Evolutionary conservation across 2,329 filamentous ascomycete genomes (phyloP).

Genomic region (Keithomyces neogunnii): DNA sequence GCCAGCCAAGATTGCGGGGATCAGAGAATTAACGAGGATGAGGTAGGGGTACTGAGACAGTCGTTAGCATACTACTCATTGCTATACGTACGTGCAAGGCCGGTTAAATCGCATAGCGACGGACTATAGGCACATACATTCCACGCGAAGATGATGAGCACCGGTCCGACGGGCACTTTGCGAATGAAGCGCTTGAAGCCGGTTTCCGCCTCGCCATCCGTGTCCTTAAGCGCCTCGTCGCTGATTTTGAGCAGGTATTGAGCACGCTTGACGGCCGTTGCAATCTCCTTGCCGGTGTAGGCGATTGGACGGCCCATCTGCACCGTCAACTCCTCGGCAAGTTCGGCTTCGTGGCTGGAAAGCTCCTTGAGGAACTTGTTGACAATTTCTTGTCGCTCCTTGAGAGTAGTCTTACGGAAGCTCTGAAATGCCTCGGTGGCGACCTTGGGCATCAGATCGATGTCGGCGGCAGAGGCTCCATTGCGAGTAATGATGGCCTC

Average conservation of each 20-base stretch:
- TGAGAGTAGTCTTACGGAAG: conserved; percentile 67
- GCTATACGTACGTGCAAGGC: too few species aligned
- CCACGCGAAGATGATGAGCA: conserved; percentile 89
- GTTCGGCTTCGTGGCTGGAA: conserved; percentile 62
- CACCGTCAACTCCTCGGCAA: conserved; percentile 78
- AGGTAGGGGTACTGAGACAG: conserved; percentile 76
- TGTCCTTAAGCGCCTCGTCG: conserved; percentile 68
- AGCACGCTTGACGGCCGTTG: conserved; percentile 75
- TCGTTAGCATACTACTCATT: background rate
- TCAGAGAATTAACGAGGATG: conserved; percentile 83
- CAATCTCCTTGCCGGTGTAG: conserved; percentile 75
- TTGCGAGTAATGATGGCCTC: conserved; percentile 72
- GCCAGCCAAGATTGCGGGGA: conserved; percentile 83
- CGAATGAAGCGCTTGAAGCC: conserved; percentile 87
- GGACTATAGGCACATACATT: conserved; percentile 55
- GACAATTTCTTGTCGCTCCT: conserved; percentile 71
- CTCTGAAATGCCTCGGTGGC: conserved; percentile 68
- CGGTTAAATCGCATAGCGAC: too few species aligned
- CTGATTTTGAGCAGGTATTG: conserved; percentile 83
- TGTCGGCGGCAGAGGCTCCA: conserved; percentile 61
- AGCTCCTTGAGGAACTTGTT: conserved; percentile 69
- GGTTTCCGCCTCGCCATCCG: conserved; percentile 72
- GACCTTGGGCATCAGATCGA: conserved; percentile 61
- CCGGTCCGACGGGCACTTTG: conserved; percentile 80
- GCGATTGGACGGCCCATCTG: conserved; percentile 94